Evolutionary conservation across 2,329 filamentous ascomycete genomes (phyloP), one percentile per base, ranked within the genome.

Genomic region (Cordyceps cicadae): DNA sequence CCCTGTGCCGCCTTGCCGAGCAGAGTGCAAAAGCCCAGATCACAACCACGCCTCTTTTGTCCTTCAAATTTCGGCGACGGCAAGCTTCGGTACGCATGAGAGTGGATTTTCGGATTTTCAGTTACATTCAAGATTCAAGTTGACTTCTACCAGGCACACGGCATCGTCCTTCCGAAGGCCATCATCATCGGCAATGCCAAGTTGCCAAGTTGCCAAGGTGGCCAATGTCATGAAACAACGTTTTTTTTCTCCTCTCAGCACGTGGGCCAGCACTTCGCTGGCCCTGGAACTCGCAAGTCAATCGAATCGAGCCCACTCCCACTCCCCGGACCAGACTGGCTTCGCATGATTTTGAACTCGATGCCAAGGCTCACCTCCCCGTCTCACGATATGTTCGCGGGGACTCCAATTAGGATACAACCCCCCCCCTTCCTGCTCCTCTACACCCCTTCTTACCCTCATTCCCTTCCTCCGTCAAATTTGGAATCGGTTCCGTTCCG

Each of bases 401-500:
- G 24, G 24, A 24, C 24, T 24, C 24, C 24, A 24, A 24, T 2
- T 24, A 24, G 24, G 24, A 24, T 2, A 24, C 24, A 24, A 4
- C 24, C 24, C 24, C 29, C 29, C 29, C 29, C 29, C 29, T 1
- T 7, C 29, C 3, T 7, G 3, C 29, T 29, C 29, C 29, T 29
- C 29, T 24, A 24, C 24, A 24, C 29, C 29, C 29, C 3, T 8
- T 8, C 5, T 29, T 8, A 1, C 7, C 29, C 3, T 29, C 5
- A 3, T 29, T 8, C 29, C 29, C 7, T 29, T 57, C 21, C 9
- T 34, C 9, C 8, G 2, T 8, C 54, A 45, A 21, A 57, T 57
- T 57, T 57, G 54, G 46, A 57, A 57, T 57, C 45, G 34, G 46
- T 41, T 50, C 41, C 54, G 46, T 50, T 45, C 32, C 45, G 15